A percentile compares a stretch with the other conserved stretches of the same genome.
Evolutionary conservation across 1,139 yeast genomes (phyloP).

Genomic region (Yamadazyma atmosphaerica): DNA sequence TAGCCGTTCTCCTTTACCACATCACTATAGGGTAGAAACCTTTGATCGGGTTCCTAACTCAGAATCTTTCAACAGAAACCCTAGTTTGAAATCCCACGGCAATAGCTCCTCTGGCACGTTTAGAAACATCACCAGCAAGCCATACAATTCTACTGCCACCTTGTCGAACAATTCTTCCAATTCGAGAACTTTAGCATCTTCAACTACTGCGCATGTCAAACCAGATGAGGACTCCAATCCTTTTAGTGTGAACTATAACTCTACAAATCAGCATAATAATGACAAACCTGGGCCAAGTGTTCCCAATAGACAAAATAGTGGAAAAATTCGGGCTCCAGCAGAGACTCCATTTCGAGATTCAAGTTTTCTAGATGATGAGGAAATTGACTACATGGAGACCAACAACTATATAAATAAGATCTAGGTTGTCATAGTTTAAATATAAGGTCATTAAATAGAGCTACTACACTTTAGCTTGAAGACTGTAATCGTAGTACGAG

Average conservation of each 20-base stretch:
- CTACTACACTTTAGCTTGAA: too few species aligned
- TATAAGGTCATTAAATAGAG: too few species aligned
- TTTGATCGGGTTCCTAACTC: conserved; percentile 13
- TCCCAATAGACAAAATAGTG: too few species aligned
- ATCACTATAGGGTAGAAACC: conserved; percentile 18
- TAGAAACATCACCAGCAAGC: too few species aligned
- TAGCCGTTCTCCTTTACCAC: conserved; percentile 18
- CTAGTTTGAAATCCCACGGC: background rate
- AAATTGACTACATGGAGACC: conserved; percentile 25
- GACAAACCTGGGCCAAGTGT: conserved; percentile 1
- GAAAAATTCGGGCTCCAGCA: too few species aligned
- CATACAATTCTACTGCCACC: too few species aligned
- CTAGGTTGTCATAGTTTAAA: background rate
- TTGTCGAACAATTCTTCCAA: too few species aligned
- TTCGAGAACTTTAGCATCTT: too few species aligned
- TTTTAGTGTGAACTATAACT: conserved; percentile 1
- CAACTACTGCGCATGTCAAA: conserved; percentile 1
- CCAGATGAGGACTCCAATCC: background rate
- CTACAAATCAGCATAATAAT: conserved; percentile 2
- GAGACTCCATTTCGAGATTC: conserved; percentile 19
- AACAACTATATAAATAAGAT: conserved; percentile 7
- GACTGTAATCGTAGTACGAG: too few species aligned
- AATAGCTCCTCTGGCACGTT: too few species aligned
- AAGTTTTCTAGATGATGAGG: conserved; percentile 27
- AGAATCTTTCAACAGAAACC: background rate